These are phyloP conservation scores for Penicillium tannophilum DNA, from an alignment of 495 filamentous ascomycete species.

Conservation along the genomic window DNA sequence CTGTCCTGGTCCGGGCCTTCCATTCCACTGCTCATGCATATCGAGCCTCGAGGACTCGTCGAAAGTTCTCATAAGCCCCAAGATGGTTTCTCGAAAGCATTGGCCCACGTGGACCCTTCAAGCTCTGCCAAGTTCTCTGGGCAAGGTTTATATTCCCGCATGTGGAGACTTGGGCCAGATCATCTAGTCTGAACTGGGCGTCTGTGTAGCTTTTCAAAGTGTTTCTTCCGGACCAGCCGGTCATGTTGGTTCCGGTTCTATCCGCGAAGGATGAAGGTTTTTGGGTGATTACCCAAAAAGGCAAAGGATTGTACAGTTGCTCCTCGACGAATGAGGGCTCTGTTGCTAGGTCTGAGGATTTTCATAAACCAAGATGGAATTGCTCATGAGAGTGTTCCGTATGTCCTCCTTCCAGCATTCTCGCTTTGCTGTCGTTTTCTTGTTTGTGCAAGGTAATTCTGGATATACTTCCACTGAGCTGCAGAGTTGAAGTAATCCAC, in stretches of 20 bases:
- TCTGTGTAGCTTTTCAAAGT: neutral
- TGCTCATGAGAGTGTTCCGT: neutral
- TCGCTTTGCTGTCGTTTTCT: neutral
- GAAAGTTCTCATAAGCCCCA: too few species aligned
- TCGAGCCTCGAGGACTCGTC: too few species aligned
- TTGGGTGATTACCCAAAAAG: neutral
- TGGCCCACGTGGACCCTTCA: neutral
- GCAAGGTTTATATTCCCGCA: neutral
- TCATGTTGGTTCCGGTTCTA: neutral
- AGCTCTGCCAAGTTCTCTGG: neutral
- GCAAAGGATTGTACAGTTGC: neutral
- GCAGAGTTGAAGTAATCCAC: constrained; percentile 10
- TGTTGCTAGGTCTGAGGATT: neutral
- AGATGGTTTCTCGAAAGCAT: neutral
- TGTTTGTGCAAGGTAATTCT: constrained; percentile 7
- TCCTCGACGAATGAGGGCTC: neutral
- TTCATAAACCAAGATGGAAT: neutral
- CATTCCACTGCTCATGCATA: too few species aligned
- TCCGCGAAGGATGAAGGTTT: too few species aligned
- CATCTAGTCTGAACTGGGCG: neutral
- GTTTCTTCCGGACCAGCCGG: neutral
- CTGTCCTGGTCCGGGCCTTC: too few species aligned
- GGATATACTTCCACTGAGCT: constrained; percentile 11
- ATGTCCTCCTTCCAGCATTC: neutral
- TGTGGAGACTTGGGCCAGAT: neutral